Evolutionary conservation across 2,329 filamentous ascomycete genomes (phyloP).

Genomic region (Lomentospora prolificans): DNA sequence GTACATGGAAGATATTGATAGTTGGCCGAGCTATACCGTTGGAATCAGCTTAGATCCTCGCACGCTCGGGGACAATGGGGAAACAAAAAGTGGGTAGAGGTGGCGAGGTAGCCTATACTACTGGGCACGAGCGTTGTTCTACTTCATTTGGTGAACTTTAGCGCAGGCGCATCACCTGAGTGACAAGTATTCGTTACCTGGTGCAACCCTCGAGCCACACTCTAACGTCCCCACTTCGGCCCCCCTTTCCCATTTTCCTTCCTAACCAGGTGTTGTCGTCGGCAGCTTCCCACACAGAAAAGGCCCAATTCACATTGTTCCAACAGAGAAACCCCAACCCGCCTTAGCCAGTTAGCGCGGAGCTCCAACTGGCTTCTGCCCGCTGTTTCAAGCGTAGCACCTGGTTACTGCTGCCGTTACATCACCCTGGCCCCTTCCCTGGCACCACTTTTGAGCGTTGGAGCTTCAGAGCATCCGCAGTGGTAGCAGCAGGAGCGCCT

Average conservation of each 20-base stretch:
- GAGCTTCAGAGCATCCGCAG: background rate
- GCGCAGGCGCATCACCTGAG: background rate
- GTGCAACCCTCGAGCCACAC: background rate
- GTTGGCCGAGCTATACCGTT: too few species aligned
- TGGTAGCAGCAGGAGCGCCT: too few species aligned
- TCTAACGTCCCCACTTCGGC: background rate
- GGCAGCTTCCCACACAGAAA: background rate
- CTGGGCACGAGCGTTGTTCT: background rate
- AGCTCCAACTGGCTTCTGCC: slow-evolving; percentile 1
- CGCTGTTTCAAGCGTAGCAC: background rate
- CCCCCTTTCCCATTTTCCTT: background rate
- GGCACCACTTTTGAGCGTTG: background rate
- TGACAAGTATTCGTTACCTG: background rate
- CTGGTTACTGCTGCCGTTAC: slow-evolving; percentile 4
- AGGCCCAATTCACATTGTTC: background rate
- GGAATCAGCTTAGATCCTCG: background rate
- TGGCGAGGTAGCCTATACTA: slow-evolving; percentile 2
- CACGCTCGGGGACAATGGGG: slow-evolving; percentile 3
- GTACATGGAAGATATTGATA: too few species aligned
- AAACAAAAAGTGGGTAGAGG: slow-evolving; percentile 3
- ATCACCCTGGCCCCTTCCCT: background rate
- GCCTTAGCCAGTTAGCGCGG: background rate
- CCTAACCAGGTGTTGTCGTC: background rate
- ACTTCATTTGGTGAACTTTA: background rate
- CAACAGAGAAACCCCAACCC: background rate